Base-by-base conservation (phyloP, 139 green algal species). In the Spirogloea muscicola region DNA sequence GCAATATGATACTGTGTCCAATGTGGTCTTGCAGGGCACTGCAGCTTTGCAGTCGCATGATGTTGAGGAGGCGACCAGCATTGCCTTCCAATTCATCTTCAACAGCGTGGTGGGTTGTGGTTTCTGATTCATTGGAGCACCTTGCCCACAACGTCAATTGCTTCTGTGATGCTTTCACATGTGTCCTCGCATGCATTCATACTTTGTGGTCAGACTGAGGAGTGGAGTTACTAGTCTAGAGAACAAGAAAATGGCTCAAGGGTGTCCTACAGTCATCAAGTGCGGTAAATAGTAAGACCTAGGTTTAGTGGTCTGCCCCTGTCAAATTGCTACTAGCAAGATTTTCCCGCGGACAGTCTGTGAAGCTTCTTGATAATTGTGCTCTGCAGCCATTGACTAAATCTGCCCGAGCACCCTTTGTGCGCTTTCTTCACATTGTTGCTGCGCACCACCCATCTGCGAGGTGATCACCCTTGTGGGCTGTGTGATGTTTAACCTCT, bases 51-150 rank as follows among this genome's bases (percentile, higher is more conserved):
- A 62, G 48, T 49, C 66, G 21, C 49, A 46, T 33, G 67, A 76
- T n/a, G 49, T 76, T 16, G 67, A 76, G 27, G 67, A 76, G 33
- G 67, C 67, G 10, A 76, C 67, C 18, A 34, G 29, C 16, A 9
- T 76, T 10, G 67, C 67, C 67, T 76, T 76, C 49, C 25, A 67
- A 33, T 76, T 68, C 67, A 76, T 76, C 33, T 67, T 76, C 48
- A 42, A 49, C 0, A 40, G 29, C 38, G 34, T 76, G 67, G 67
- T 76, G 6, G 63, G 48, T 6, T 36, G 27, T 16, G 13, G 29
- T 16, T 27, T 36, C 10, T 13, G 13, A 21, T 64, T 27, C 55
- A 10, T 64, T 64, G 27, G 13, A 21, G 21, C 46, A 31, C 46
- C 21, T 55, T 21, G 21, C 21, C 21, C 46, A 55, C 21, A 21